phyloP scores from a whole-genome alignment of 352 stramenopile species.

The Peronospora tabacina region DNA sequence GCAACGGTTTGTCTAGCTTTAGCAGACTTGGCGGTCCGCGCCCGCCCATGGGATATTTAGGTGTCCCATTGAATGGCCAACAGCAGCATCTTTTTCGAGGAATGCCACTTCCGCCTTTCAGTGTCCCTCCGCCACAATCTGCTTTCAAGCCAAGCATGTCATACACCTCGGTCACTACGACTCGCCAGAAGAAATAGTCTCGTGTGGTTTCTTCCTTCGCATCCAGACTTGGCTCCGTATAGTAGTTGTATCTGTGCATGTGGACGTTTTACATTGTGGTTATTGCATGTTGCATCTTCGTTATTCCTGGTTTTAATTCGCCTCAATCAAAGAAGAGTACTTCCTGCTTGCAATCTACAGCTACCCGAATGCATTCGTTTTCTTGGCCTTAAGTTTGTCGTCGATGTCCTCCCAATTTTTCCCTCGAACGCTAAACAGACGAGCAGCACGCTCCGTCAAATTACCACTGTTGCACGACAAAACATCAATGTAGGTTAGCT shows the following conservation, averaged over 20 bases:
- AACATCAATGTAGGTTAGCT: conserved; percentile 4
- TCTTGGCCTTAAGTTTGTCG: conserved; percentile 63
- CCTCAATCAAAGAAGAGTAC: conserved; percentile 20
- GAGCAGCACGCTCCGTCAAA: conserved; percentile 80
- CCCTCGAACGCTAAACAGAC: conserved; percentile 90
- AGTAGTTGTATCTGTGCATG: conserved; percentile 23
- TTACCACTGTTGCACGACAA: conserved; percentile 62
- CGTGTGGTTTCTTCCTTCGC: conserved; percentile 7
- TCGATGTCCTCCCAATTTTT: conserved; percentile 88
- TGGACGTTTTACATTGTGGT: conserved; percentile 15
- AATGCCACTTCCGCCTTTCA: conserved; percentile 28
- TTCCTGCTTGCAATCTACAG: conserved; percentile 8
- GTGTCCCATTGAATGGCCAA: conserved; percentile 12
- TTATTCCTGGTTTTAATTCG: conserved; percentile 19
- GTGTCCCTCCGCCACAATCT: conserved; percentile 32
- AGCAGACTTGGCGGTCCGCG: conserved; percentile 28
- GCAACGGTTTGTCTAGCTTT: conserved; percentile 30
- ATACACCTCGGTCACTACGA: conserved; percentile 65
- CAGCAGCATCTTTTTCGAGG: conserved; percentile 32
- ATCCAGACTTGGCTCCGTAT: conserved; percentile 20
- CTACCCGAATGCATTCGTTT: conserved; percentile 11
- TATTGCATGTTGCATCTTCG: conserved; percentile 9
- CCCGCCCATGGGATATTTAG: conserved; percentile 23
- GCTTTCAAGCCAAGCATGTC: conserved; percentile 74
- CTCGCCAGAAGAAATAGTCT: conserved; percentile 51